Evolutionary conservation across 164 flowering plant species (phyloP).

Genomic region (Akebia trifoliata): DNA sequence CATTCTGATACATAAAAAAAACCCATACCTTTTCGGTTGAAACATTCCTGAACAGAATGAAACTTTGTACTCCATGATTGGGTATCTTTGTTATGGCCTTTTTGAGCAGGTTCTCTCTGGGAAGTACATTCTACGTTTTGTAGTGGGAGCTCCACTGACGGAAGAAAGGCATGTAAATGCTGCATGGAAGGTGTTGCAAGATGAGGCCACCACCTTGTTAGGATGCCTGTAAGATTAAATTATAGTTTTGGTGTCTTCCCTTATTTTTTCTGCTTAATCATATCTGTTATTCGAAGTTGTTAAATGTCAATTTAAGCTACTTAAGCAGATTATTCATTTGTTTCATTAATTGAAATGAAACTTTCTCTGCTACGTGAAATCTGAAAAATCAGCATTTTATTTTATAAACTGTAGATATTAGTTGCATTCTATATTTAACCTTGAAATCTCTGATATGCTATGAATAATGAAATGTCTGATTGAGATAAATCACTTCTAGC

Average conservation of each 20-base stretch:
- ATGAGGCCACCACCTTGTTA: conserved; percentile 47
- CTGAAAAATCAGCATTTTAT: not conserved
- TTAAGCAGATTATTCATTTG: not conserved
- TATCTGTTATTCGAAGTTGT: not conserved
- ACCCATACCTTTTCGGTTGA: no score
- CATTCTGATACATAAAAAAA: no score
- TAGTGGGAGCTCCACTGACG: conserved; percentile 81
- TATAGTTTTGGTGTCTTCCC: not conserved
- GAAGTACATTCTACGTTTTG: conserved; percentile 53
- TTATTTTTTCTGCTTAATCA: not conserved
- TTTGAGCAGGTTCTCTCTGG: conserved; percentile 65
- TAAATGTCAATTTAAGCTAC: not conserved
- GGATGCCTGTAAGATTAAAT: not conserved
- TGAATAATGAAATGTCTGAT: no score
- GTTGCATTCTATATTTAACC: no score
- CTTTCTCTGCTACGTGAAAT: not conserved
- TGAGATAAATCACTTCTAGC: no score
- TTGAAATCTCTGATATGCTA: no score
- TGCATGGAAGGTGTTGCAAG: conserved; percentile 80
- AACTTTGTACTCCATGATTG: not conserved
- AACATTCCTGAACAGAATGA: no score
- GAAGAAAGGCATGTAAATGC: conserved; percentile 66
- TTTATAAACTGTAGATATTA: no score
- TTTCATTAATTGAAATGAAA: not conserved
- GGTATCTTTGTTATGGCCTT: not conserved